phyloP scores from a whole-genome alignment of 208 protist species.

The Trypanosoma vivax region DNA sequence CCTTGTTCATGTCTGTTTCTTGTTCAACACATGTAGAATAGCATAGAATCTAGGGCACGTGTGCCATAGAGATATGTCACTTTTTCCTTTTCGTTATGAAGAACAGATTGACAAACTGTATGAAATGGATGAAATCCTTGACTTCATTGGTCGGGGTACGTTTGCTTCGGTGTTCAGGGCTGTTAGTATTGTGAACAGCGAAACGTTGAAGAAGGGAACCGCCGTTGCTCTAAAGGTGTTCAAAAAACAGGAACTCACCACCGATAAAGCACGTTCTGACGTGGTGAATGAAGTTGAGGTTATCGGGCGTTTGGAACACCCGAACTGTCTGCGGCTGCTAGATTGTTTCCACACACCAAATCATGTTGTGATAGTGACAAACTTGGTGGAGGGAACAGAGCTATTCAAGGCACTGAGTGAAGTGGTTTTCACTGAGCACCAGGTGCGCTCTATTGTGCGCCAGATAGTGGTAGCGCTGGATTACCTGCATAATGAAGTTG shows the following conservation, averaged over 20 bases:
- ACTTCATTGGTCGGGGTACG: constrained; percentile 77
- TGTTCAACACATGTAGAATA: neutral
- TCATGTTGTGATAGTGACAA: constrained; percentile 84
- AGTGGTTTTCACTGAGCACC: constrained; percentile 47
- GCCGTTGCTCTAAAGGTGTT: constrained; percentile 81
- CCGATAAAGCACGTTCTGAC: constrained; percentile 58
- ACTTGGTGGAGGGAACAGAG: constrained; percentile 71
- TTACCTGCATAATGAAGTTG: constrained; percentile 71
- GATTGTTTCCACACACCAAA: constrained; percentile 70
- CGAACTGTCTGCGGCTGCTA: constrained; percentile 60
- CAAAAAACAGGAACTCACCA: constrained; percentile 53
- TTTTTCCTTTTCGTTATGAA: constrained; percentile 55
- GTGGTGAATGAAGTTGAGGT: constrained; percentile 81
- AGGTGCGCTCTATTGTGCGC: constrained; percentile 51
- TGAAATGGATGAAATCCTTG: constrained; percentile 70
- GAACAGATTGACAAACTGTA: constrained; percentile 57
- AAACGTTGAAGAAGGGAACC: constrained; percentile 28
- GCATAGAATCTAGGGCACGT: neutral
- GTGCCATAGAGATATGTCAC: constrained; percentile 18
- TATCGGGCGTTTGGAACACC: constrained; percentile 47
- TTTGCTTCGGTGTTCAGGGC: constrained; percentile 80
- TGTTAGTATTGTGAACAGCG: constrained; percentile 31
- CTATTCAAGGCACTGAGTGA: constrained; percentile 63
- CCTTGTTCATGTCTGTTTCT: neutral
- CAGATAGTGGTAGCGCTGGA: constrained; percentile 69